A percentile compares a stretch with the other conserved stretches of the same genome.
These are phyloP conservation scores for Pythium coloratum DNA, from an alignment of 352 stramenopile genomes.

Conservation along the genomic window DNA sequence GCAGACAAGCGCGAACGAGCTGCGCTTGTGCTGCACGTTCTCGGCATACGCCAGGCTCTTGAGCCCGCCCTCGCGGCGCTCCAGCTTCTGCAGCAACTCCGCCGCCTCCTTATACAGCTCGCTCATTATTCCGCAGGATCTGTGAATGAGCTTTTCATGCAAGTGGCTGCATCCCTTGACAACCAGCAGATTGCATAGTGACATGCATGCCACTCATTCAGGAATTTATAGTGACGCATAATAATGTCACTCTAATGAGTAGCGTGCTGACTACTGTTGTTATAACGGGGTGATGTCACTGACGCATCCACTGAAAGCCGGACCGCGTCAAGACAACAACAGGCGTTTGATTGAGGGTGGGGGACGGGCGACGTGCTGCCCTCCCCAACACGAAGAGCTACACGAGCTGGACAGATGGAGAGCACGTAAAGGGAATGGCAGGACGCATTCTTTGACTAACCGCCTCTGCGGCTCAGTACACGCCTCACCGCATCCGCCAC, in stretches of 20 bases:
- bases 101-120: conserved; percentile 85
- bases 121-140: conserved; percentile 45
- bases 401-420: neutral
- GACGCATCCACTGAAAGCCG: neutral
- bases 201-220: conserved; percentile 2
- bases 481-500: neutral
- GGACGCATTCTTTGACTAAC: conserved; percentile 18
- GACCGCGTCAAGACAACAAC: neutral
- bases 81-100: conserved; percentile 72
- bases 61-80: conserved; percentile 74
- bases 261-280: neutral
- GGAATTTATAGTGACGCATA: neutral
- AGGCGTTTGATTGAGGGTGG: neutral
- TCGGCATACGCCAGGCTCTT: conserved; percentile 86
- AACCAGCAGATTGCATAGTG: conserved; percentile 13
- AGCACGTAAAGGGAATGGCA: conserved; percentile 1
- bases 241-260: neutral
- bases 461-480: conserved; percentile 3
- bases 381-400: neutral
- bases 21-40: conserved; percentile 82
- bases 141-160: neutral
- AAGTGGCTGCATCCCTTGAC: conserved; percentile 7
- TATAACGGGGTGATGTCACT: neutral
- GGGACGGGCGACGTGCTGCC: neutral
- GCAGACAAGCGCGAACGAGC: conserved; percentile 87